A percentile compares a stretch with the other conserved stretches of the same genome.
Conservation (phyloP, 805 yeast species). For the Yarrowia bubula region DNA sequence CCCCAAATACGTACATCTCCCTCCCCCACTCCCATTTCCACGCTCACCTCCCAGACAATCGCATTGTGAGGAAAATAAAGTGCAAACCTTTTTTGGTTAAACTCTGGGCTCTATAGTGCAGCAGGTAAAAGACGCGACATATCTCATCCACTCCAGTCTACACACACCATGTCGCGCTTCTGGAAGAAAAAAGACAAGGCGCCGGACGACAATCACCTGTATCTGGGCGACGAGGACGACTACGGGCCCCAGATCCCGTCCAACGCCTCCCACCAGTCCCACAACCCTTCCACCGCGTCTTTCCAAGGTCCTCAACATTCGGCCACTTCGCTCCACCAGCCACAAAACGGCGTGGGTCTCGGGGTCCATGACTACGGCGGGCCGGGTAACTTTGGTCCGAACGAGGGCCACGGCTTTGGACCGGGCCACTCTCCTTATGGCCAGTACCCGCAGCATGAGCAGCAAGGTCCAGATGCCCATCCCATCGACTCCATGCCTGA, state of each 20-base stretch:
- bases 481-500: slow-evolving; percentile 27
- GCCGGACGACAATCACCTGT: slow-evolving; percentile 21
- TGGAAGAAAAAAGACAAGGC: slow-evolving; percentile 23
- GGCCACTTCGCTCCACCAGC: slow-evolving; percentile 6
- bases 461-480: neutral
- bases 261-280: neutral
- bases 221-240: slow-evolving; percentile 27
- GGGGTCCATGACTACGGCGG: neutral
- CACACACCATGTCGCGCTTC: slow-evolving; percentile 26
- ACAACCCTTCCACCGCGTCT: neutral
- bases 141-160: neutral
- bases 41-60: neutral
- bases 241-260: neutral
- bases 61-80: neutral
- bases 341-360: neutral
- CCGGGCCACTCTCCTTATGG: slow-evolving; percentile 22
- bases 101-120: neutral
- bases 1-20: too few relatives aligned
- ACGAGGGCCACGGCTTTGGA: neutral
- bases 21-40: too few relatives aligned
- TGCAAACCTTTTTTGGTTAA: neutral
- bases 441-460: neutral
- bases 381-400: slow-evolving; percentile 18
- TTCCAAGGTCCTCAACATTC: neutral
- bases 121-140: neutral